phyloP scores from a whole-genome alignment of 345 rosid genomes.

The Aquilaria sinensis region DNA sequence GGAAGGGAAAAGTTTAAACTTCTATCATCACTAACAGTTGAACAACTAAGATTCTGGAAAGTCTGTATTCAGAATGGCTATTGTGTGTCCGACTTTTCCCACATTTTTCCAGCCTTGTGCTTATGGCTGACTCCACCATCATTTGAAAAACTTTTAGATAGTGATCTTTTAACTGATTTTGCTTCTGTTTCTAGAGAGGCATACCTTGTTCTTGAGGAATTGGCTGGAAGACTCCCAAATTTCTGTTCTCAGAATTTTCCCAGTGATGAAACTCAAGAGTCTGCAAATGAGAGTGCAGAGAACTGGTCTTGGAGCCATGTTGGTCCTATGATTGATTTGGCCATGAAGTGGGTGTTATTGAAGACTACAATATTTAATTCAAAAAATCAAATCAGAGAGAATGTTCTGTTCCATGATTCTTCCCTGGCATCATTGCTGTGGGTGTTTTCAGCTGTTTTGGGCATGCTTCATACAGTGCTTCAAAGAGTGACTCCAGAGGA shows the following conservation, averaged over 20 bases:
- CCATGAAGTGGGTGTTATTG: conserved; percentile 57
- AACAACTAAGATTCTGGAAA: conserved; percentile 82
- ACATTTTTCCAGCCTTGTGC: conserved; percentile 73
- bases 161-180: conserved; percentile 51
- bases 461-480: conserved; percentile 61
- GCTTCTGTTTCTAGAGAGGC: conserved; percentile 64
- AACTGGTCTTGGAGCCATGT: conserved; percentile 84
- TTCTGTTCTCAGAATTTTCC: conserved; percentile 34
- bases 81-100: conserved; percentile 59
- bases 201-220: conserved; percentile 68
- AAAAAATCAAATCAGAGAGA: conserved; percentile 22
- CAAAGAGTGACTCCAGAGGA: conserved; percentile 45
- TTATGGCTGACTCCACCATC: conserved; percentile 83
- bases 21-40: conserved; percentile 66
- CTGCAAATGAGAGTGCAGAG: conserved; percentile 22
- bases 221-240: conserved; percentile 66
- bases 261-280: conserved; percentile 15
- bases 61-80: conserved; percentile 63
- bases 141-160: conserved; percentile 50
- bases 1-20: conserved; percentile 72
- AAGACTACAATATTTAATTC: conserved; percentile 37
- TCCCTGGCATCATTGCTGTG: conserved; percentile 46
- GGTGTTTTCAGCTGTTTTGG: conserved; percentile 64
- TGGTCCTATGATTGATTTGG: conserved; percentile 67
- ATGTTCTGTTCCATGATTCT: conserved; percentile 19